Base-by-base conservation (phyloP, 2,329 filamentous ascomycete species). In the Dactylellina sp. region DNA sequence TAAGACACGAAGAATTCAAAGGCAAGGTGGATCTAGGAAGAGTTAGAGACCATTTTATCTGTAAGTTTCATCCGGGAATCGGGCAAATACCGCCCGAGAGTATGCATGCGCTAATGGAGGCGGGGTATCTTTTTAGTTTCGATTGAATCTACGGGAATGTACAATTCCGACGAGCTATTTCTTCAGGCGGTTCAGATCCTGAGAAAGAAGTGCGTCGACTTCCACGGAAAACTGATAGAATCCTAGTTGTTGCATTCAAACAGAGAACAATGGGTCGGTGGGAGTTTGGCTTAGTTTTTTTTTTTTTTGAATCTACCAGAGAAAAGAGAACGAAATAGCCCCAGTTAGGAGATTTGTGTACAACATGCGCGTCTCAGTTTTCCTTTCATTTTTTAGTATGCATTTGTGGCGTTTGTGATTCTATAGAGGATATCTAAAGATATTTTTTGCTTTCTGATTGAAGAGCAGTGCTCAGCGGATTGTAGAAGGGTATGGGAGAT, bases 11-110 rank as follows among this genome's bases (percentile, higher is more conserved):
- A 24, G 95, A 98, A 83, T 98, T 99, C 83, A 88, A 95, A 82
- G 91, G 89, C 80, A 99, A 97, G 84, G 95, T 99, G 76, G 93
- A 93, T 84, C 87, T 99, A 32, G 95, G 95, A 46, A 86, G 96
- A 62, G 85, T 93, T 78, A 86, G 93, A 76, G 95, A 99, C 81
- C 96, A 99, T 83, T 99, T 99, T 82, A 98, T 99, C 82, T 99
- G 77, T 78, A 52, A 59, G 76, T 75, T 35, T 35, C 18, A 18
- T 9, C 12, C n/a, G n/a, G 20, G 9, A 25, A 37, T 1, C 1
- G 16, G 20, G 7, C 39, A 59, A 42, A 25, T 24, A 39, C 7
- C 1, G 7, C 32, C 5, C 28, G 9, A 5, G 9, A 20, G 2
- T 11, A 37, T 50, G 18, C 28, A 42, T 7, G n/a, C 35, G 22